Evolutionary conservation across 306 rosid species (phyloP), one percentile per base, ranked within the genome.

Genomic region (Biancaea sappan): DNA sequence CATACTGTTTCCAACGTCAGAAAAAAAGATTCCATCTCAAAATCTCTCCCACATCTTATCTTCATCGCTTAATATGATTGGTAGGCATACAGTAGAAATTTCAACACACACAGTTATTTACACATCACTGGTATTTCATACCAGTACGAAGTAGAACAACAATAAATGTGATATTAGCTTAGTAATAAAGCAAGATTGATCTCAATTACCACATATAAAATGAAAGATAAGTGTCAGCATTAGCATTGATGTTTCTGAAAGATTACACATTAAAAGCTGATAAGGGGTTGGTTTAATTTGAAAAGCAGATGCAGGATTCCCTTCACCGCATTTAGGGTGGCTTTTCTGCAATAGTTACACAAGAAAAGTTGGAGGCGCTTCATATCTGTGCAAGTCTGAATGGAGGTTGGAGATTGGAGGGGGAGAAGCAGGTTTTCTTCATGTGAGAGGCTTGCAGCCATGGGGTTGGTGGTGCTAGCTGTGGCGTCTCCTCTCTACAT

Each of bases 401-500:
- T 92, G 96, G 97, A 82, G 73, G 26, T 67, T 24, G 92, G 80
- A 59, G 85, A 74, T 34, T 57, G 72, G 21, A 21, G 75, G 74
- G 85, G 90, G 71, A 78, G 74, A 54, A 82, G 86, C 70, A 77
- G 77, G 81, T 75, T 78, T 83, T 85, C 95, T 35, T 86, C 92
- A 18, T 90, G 66, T 54, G 87, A 88, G 73, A 87, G 85, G 76
- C 43, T 86, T 61, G 86, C 80, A 71, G 91, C 86, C 4, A 81
- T 88, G 43, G 83, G 84, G 12, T 80, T 92, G 84, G 80, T 76
- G 52, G 53, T 90, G 74, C 86, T 94, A 16, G 96, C 95, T 3
- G 93, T 92, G 79, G 72, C 90, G 65, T 94, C 99, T 32, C 96
- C 97, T 48, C 90, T 94, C 62, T 94, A 83, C 26, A 88, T 92